Base-by-base conservation (phyloP, 2,329 filamentous ascomycete species). In the Fusarium sp. region DNA sequence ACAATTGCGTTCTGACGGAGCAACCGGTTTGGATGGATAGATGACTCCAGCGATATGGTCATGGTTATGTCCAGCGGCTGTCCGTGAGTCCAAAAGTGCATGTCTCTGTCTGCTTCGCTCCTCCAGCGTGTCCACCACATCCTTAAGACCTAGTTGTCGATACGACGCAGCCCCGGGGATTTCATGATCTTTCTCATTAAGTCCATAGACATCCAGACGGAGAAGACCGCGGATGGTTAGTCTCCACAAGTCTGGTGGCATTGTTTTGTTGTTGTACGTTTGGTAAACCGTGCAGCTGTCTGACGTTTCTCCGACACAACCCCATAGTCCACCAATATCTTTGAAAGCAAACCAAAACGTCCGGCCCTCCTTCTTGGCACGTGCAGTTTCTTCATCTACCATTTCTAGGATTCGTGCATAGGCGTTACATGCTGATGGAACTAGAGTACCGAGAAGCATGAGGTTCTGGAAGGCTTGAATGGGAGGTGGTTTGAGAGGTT, bases 401-500 rank as follows among this genome's bases (percentile, higher is more conserved):
- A 87, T 82, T 50, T 79, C 77, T 14, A 90, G 79, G 48, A 90
- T 86, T 28, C 77, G 79, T 57, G 82, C 82, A 79, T 90, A 90
- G 10, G 86, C 85, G 74, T 88, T 85, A 55, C 85, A 87, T 46
- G 87, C 83, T 11, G 86, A 85, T 3, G 87, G 87, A 5, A 90
- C 79, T 30, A 90, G 81, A 3, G 87, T 84, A 9, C 83, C 86
- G 6, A 90, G 79, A 55, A 88, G 81, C 87, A 89, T 89, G 51
- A 85, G 80, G 72, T 83, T 89, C 74, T 90, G 88, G 65, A 88
- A 86, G 30, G 81, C 71, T 54, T 86, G 83, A 53, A 88, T 82
- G 23, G 83, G 80, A 2, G 81, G 79, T 2, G 78, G 75, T 30
- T 77, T 68, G 27, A 70, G 68, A 2, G 77, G 69, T 8, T 83